phyloP scores from a whole-genome alignment of 2,329 filamentous ascomycete genomes.

The Iodosphaeria phyllophila region DNA sequence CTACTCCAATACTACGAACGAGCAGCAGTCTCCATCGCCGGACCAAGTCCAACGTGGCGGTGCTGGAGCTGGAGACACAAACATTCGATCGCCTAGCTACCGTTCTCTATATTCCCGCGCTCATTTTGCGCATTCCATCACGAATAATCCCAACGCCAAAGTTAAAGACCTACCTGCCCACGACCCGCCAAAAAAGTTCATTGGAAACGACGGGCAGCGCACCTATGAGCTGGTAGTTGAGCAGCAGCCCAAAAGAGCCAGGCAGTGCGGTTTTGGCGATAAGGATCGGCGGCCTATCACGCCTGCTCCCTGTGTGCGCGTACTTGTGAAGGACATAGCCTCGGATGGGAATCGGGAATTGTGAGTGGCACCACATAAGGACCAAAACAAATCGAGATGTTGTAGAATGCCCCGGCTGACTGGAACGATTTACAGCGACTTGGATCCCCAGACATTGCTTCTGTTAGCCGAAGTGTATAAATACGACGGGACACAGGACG shows the following conservation, averaged over 20 bases:
- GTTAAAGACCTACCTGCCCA: slow-evolving; percentile 1
- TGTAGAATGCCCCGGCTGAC: too few species aligned
- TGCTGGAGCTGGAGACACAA: too few species aligned
- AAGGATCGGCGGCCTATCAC: slow-evolving; percentile 97
- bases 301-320: slow-evolving; percentile 75
- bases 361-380: too few species aligned
- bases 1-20: too few species aligned
- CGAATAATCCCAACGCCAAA: background rate
- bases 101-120: too few species aligned
- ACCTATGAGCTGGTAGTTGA: slow-evolving; percentile 49
- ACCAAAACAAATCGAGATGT: too few species aligned
- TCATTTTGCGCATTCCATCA: too few species aligned
- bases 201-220: background rate
- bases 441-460: slow-evolving; percentile 14
- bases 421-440: slow-evolving; percentile 9
- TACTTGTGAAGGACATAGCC: slow-evolving; percentile 56
- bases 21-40: too few species aligned
- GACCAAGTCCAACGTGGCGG: too few species aligned
- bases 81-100: too few species aligned
- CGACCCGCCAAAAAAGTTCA: background rate
- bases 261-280: slow-evolving; percentile 98
- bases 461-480: slow-evolving; percentile 48
- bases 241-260: slow-evolving; percentile 80
- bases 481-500: slow-evolving; percentile 43
- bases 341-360: too few species aligned